These are phyloP conservation scores for Cardamine chenopodiifolia DNA, from an alignment of 345 rosid species.

Conservation along the genomic window DNA sequence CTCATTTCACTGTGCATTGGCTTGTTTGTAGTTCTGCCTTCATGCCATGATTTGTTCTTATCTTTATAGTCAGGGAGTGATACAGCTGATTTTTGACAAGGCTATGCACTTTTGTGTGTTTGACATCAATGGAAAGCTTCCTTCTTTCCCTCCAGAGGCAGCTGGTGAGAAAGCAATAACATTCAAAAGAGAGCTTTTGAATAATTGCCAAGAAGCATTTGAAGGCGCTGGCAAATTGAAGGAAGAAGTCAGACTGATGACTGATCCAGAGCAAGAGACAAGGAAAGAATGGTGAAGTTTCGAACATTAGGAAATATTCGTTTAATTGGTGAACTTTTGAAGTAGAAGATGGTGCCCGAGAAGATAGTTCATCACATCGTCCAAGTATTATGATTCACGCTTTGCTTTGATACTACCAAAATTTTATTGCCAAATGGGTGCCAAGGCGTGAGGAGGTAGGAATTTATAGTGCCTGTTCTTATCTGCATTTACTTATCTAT, in stretches of 20 bases:
- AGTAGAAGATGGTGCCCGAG: slow-evolving; percentile 96
- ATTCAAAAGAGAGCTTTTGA: slow-evolving; percentile 81
- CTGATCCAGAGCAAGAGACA: slow-evolving; percentile 84
- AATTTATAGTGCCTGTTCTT: not conserved
- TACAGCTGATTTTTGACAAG: slow-evolving; percentile 85
- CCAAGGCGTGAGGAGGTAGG: slow-evolving; percentile 95
- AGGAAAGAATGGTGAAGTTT: slow-evolving; percentile 73
- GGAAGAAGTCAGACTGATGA: slow-evolving; percentile 79
- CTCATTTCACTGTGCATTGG: not conserved
- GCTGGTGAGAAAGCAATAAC: slow-evolving; percentile 83
- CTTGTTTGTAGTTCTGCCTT: slow-evolving; percentile 1
- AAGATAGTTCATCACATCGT: slow-evolving; percentile 91
- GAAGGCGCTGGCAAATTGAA: slow-evolving; percentile 85
- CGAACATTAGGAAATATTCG: slow-evolving; percentile 93
- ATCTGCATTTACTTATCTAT: slow-evolving; percentile 3
- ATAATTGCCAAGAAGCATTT: slow-evolving; percentile 92
- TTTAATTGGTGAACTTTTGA: slow-evolving; percentile 91
- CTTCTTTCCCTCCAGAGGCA: slow-evolving; percentile 85
- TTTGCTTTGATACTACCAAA: not conserved
- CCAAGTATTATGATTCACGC: slow-evolving; percentile 48
- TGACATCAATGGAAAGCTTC: slow-evolving; percentile 79
- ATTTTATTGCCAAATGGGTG: slow-evolving; percentile 61
- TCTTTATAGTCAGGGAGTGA: slow-evolving; percentile 65
- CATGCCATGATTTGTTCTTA: slow-evolving; percentile 11
- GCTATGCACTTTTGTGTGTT: slow-evolving; percentile 88